Evolutionary conservation across 2,329 filamentous ascomycete species (phyloP).

Genomic region (Penicillium sp.): DNA sequence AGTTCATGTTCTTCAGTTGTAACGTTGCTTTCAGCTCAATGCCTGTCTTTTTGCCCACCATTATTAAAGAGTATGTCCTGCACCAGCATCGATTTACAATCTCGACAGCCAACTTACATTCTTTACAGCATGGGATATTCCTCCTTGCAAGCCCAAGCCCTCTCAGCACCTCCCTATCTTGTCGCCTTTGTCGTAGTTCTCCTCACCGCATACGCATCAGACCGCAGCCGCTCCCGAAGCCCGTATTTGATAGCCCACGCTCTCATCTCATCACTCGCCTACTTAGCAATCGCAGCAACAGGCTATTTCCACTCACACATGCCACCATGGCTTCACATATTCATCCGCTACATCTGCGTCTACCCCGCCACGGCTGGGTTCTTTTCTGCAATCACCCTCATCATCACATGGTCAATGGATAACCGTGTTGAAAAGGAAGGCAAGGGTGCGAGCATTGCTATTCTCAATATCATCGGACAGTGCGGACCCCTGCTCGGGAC

Average conservation of each 20-base stretch:
- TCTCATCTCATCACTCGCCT: conserved; percentile 62
- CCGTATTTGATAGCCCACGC: conserved; percentile 67
- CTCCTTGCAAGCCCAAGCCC: conserved; percentile 66
- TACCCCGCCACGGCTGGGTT: conserved; percentile 79
- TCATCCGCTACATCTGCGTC: conserved; percentile 66
- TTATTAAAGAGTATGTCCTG: conserved; percentile 58
- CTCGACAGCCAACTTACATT: background rate
- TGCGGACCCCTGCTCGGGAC: conserved; percentile 71
- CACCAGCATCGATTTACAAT: background rate
- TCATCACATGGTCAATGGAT: conserved; percentile 86
- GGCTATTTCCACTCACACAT: conserved; percentile 41
- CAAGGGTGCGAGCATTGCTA: conserved; percentile 72
- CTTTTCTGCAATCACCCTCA: conserved; percentile 77
- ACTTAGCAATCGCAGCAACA: conserved; percentile 60
- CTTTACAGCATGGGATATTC: conserved; percentile 64
- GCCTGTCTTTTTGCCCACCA: conserved; percentile 82
- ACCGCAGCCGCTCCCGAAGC: conserved; percentile 61
- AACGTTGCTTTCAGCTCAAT: conserved; percentile 87
- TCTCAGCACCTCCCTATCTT: conserved; percentile 79
- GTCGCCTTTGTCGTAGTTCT: conserved; percentile 70
- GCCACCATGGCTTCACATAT: conserved; percentile 30
- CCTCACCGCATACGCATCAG: conserved; percentile 68
- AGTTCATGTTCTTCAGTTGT: conserved; percentile 77
- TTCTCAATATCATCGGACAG: conserved; percentile 79
- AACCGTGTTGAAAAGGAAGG: conserved; percentile 70